Evolutionary conservation across 2,329 filamentous ascomycete species (phyloP), one percentile per base, ranked within the genome.

Genomic region (Dothidotthia symphoricarpi): DNA sequence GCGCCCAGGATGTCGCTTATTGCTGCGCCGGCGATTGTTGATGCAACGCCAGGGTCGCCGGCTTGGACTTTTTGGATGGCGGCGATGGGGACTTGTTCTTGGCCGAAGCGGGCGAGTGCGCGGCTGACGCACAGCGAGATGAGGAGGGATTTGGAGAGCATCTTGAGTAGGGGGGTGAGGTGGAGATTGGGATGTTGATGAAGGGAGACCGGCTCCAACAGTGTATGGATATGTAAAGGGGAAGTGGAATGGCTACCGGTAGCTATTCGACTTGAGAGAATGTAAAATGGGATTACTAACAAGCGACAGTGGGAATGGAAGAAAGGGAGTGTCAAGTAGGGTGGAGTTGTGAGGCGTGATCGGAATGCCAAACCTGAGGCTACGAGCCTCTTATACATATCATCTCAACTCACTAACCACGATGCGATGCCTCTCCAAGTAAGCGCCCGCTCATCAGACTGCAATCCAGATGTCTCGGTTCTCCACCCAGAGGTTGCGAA

Each of bases 1-100:
- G 72, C 82, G 16, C 75, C 83, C 14, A 86, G 73, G 7, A 87
- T 75, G 40, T 80, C 76, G 24, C 76, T 71, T 31, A 83, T 78
- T 19, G 82, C 77, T 12, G 69, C 69, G 36, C 82, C 82, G 28
- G 80, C 77, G 39, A 86, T 76, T 29, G 81, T 85, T 26, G 74
- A 75, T 31, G 83, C 82, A 47, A 75, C 74, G 28, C 82, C 83
- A 2, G 81, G 70, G 27, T 68, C 63, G 35, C 82, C 82, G 38
- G 70, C 69, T 37, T 71, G 62, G 11, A 85, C 74, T 17, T 72
- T 72, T 31, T 66, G 62, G 47, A 85, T 76, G 40, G 73, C 75
- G 16, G 67, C 55, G 34, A 82, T 79, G 33, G 80, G 75, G 28
- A 71, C 52, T 53, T 82, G 77, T 63, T 85, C 82, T 66, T 83